Evolutionary conservation across 1,284 basidiomycete genomes (phyloP), one percentile per base, ranked within the genome.

Genomic region (Puccinia hordei): DNA sequence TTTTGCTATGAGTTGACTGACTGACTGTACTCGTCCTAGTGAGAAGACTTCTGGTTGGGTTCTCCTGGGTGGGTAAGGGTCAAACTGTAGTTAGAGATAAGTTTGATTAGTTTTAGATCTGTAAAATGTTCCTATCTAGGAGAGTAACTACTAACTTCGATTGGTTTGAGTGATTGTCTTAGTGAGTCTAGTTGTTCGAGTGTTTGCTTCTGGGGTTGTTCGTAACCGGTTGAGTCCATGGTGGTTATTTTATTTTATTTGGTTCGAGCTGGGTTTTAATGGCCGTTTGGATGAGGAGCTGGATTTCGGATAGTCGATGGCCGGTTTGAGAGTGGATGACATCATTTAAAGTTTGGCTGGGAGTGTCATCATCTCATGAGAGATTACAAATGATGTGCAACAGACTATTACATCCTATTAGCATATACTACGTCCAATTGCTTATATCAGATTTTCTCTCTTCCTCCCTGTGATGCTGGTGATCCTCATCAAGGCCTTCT

Each of bases 11-110:
- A 27, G 59, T 6, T 49, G 41, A 19, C n/a, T 51, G 22, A 75
- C 73, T 51, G 24, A 79, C 77, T 79, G 77, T 22, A 79, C 77
- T 63, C 77, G 59, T 57, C 77, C 77, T 5, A 79, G 35, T 17
- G 77, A 72, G 59, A 79, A 79, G n/a, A 72, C 13, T 3, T 69
- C 66, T 8, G 77, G 57, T 24, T 46, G 53, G 8, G 53, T 38
- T 30, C 22, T 49, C 19, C 46, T 22, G 24, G 69, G 69, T 30
- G 77, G 77, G 46, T 71, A 72, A n/a, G 77, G 77, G 44, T 79
- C 68, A n/a, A 71, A 79, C 77, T 79, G 46, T 38, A 15, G n/a
- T 24, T 30, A 1, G 30, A 27, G 38, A 3, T 41, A 1, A 1
- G 3, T 13, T 4, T 41, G 3, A 19, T 41, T 41, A 44, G 24